Evolutionary conservation across 1,284 basidiomycete species (phyloP).

Genomic region (Golubevia sp.): DNA sequence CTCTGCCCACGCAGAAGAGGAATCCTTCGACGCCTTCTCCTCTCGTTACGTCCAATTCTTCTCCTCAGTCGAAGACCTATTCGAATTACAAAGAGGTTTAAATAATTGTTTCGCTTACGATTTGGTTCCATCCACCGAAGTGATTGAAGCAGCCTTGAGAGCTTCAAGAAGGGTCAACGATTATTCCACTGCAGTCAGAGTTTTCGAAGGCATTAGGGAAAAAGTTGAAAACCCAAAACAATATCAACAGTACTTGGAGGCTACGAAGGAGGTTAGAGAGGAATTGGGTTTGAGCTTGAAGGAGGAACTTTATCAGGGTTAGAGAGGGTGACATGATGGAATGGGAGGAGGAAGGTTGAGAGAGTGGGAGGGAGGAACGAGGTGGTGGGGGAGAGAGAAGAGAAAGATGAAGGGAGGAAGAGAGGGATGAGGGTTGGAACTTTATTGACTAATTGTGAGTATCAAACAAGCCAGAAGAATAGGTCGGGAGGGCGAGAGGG

Average conservation of each 20-base stretch:
- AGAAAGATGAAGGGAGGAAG: too few relatives aligned
- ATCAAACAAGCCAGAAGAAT: too few relatives aligned
- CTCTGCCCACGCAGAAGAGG: slow-evolving; percentile 67
- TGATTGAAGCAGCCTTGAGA: slow-evolving; percentile 86
- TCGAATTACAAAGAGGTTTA: slow-evolving; percentile 82
- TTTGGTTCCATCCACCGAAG: slow-evolving; percentile 85
- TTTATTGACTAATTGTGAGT: too few relatives aligned
- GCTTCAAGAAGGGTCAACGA: slow-evolving; percentile 92
- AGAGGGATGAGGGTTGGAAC: too few relatives aligned
- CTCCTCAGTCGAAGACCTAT: slow-evolving; percentile 87
- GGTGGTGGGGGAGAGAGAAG: too few relatives aligned
- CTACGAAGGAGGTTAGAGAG: slow-evolving; percentile 46
- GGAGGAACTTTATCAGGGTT: too few relatives aligned
- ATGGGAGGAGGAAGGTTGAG: too few relatives aligned
- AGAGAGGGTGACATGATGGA: too few relatives aligned
- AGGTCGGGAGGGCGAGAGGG: too few relatives aligned
- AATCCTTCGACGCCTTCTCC: slow-evolving; percentile 92
- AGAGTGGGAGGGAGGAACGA: too few relatives aligned
- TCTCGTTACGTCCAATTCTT: slow-evolving; percentile 93
- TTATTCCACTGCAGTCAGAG: slow-evolving; percentile 91
- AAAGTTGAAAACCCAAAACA: slow-evolving; percentile 58
- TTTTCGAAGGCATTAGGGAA: slow-evolving; percentile 71
- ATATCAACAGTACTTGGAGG: slow-evolving; percentile 59
- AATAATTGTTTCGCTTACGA: slow-evolving; percentile 99
- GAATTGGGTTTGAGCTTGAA: slow-evolving; percentile 32